Evolutionary conservation across 306 rosid genomes (phyloP).

Genomic region (Vigna angularis): DNA sequence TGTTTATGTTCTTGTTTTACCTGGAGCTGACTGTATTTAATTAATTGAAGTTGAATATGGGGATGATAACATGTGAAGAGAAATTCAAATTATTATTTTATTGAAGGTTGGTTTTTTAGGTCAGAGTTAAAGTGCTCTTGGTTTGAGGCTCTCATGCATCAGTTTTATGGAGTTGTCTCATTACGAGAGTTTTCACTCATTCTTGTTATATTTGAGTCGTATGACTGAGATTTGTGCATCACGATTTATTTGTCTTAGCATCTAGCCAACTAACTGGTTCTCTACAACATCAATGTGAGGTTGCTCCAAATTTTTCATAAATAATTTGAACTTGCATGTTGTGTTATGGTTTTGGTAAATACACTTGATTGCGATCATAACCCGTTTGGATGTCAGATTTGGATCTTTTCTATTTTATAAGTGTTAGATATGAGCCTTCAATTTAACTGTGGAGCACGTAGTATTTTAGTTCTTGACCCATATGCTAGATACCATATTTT

Average conservation of each 20-base stretch:
- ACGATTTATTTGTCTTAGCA: not conserved
- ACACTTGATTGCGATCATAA: not conserved
- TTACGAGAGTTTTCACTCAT: not conserved
- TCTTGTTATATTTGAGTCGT: not conserved
- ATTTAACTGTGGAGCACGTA: not conserved
- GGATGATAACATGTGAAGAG: conserved; percentile 1
- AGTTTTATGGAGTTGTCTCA: not conserved
- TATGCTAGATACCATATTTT: too few species aligned
- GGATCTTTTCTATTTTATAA: too few species aligned
- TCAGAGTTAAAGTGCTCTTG: not conserved
- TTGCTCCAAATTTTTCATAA: too few species aligned
- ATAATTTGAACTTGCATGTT: not conserved
- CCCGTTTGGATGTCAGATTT: not conserved
- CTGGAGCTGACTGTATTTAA: not conserved
- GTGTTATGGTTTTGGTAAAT: not conserved
- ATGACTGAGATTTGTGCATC: too few species aligned
- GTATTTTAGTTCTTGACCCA: not conserved
- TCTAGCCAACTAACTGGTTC: not conserved
- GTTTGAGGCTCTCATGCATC: not conserved
- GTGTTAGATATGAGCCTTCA: too few species aligned
- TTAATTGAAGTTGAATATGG: not conserved
- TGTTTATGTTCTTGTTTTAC: not conserved
- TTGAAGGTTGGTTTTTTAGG: not conserved
- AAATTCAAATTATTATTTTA: not conserved
- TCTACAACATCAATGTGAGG: not conserved